Evolutionary conservation across 345 rosid genomes (phyloP).

Genomic region (Draba incana): DNA sequence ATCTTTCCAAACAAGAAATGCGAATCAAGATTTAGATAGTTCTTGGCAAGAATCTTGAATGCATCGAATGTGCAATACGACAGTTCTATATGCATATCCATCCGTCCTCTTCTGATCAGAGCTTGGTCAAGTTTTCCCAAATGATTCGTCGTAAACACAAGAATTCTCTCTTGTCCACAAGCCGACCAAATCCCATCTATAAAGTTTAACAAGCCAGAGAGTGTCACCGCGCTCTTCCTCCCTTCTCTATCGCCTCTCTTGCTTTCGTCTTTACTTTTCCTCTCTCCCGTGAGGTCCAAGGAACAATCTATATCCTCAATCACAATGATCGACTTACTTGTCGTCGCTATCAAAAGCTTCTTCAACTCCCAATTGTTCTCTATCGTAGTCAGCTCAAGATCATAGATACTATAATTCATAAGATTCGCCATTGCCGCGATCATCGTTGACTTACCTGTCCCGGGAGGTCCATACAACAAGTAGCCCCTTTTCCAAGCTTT

Average conservation of each 20-base stretch:
- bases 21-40: slow-evolving; percentile 46
- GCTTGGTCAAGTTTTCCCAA: slow-evolving; percentile 51
- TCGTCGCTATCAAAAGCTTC: slow-evolving; percentile 40
- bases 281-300: slow-evolving; percentile 47
- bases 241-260: slow-evolving; percentile 9
- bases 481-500: slow-evolving; percentile 53
- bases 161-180: slow-evolving; percentile 46
- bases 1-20: slow-evolving; percentile 41
- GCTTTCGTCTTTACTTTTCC: slow-evolving; percentile 24
- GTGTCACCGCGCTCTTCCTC: slow-evolving; percentile 39
- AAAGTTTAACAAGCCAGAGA: slow-evolving; percentile 50
- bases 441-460: slow-evolving; percentile 53
- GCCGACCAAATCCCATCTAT: slow-evolving; percentile 58
- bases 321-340: slow-evolving; percentile 48
- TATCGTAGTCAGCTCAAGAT: slow-evolving; percentile 46
- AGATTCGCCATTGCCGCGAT: slow-evolving; percentile 51
- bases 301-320: slow-evolving; percentile 54
- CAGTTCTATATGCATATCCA: slow-evolving; percentile 51
- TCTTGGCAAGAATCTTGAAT: slow-evolving; percentile 49
- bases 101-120: slow-evolving; percentile 49
- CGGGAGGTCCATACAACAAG: slow-evolving; percentile 50
- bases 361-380: slow-evolving; percentile 44
- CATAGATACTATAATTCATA: slow-evolving; percentile 44
- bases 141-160: slow-evolving; percentile 50
- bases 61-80: slow-evolving; percentile 53